These are phyloP conservation scores for Rhodotorula toruloides DNA, from an alignment of 768 basidiomycete species.

Conservation along the genomic window DNA sequence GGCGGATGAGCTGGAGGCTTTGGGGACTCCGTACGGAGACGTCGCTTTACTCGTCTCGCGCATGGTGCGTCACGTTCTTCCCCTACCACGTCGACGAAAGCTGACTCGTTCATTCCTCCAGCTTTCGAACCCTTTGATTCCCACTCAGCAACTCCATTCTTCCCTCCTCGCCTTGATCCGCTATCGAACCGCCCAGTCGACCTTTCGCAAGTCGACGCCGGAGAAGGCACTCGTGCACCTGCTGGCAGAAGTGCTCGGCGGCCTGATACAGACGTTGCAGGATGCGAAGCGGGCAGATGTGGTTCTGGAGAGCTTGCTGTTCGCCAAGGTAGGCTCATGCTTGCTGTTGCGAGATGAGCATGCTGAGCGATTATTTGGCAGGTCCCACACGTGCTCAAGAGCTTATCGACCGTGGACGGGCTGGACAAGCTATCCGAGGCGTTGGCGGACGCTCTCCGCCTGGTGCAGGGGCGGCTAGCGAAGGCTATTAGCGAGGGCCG, in stretches of 20 bases:
- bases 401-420: neutral
- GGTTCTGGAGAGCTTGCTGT: neutral
- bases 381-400: neutral
- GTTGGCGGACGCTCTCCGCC: neutral
- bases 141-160: neutral
- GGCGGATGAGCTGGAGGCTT: neutral
- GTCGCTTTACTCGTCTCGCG: neutral
- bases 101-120: neutral
- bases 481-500: no score
- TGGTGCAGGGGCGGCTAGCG: neutral
- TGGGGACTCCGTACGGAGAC: neutral
- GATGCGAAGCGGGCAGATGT: neutral
- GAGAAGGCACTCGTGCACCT: neutral
- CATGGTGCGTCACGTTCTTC: neutral
- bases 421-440: neutral
- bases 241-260: neutral
- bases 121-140: neutral
- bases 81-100: neutral
- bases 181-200: neutral
- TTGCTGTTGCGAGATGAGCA: no score
- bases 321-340: neutral
- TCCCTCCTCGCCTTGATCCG: neutral
- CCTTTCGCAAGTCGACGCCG: neutral
- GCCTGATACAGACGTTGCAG: neutral
- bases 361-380: neutral